Base-by-base conservation (phyloP, 192 early-diverging fungal genomes). In the Linnemannia exigua region DNA sequence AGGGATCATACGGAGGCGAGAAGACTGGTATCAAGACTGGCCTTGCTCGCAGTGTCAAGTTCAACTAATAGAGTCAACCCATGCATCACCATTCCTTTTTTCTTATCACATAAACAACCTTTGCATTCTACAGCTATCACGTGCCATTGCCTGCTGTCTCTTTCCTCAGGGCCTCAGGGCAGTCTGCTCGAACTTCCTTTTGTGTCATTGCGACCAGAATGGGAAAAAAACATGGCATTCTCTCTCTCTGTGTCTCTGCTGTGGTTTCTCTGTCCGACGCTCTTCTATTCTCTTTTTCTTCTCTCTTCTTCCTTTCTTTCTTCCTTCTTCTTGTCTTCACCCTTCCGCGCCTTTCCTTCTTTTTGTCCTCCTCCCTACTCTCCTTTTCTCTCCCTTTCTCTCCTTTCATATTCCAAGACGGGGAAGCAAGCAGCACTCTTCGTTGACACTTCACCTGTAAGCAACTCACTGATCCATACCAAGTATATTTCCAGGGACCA, bases 1-100 rank as follows among this genome's bases (percentile, higher is more conserved):
- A 92, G 72, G 93, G 94, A 47, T 86, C 90, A 44, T 99, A 99
- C 89, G 93, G 92, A 76, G 98, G 98, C 79, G 98, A 99, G 90
- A 90, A 89, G 79, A 98, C 97, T 8, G 97, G 97, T 89, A 99
- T 99, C 92, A 98, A 98, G 89, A 86, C 94, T 25, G 90, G 92
- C 67, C 89, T 99, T 31, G 85, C 96, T 4, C 95, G 96, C 85
- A 95, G 94, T 90, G 94, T 97, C 68, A 93, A 93, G 79, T 94
- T 98, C 80, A 87, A 74, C 25, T 86, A 73, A 75, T 25, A 66
- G 37, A 46, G 20, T 41, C 48, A 36, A 36, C 33, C 11, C 71
- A 52, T 37, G 28, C 25, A 51, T 51, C 12, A 52, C 33, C 25
- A 35, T 12, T n/a, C 70, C 5, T n/a, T n/a, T n/a, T n/a, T n/a